A percentile compares a stretch with the other conserved stretches of the same genome.
Evolutionary conservation across 1,284 basidiomycete genomes (phyloP).

Genomic region (Coniferiporia weirii): DNA sequence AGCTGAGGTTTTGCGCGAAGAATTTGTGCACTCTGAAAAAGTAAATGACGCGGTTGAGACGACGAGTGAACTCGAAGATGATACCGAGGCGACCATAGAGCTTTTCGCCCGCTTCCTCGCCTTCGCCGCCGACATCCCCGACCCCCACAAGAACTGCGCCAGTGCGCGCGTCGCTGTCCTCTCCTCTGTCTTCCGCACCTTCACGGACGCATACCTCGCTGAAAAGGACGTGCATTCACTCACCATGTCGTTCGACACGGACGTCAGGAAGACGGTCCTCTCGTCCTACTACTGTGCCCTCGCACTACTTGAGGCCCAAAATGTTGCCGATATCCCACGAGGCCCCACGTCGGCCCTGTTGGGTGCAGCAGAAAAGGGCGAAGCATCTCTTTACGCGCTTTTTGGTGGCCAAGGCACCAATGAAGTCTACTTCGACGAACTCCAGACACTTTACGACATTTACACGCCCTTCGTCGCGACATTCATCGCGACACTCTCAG

Average conservation of each 20-base stretch:
- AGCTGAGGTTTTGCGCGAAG: conserved; percentile 83
- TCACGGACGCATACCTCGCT: conserved; percentile 73
- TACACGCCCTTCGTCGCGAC: conserved; percentile 83
- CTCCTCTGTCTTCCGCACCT: conserved; percentile 67
- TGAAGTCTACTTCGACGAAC: conserved; percentile 96
- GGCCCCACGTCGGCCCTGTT: conserved; percentile 74
- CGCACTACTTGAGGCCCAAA: conserved; percentile 61
- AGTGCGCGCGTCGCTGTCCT: conserved; percentile 65
- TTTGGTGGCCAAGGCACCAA: conserved; percentile 99
- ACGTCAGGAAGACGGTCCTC: conserved; percentile 73
- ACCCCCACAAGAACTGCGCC: conserved; percentile 46
- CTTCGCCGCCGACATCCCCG: conserved; percentile 61
- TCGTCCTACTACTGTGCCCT: conserved; percentile 79
- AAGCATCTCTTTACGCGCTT: conserved; percentile 85
- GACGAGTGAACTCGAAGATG: conserved; percentile 47
- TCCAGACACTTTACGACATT: conserved; percentile 86
- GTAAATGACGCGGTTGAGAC: conserved; percentile 49
- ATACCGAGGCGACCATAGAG: conserved; percentile 63
- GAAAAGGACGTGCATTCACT: conserved; percentile 79
- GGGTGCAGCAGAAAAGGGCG: conserved; percentile 58
- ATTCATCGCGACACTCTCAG: conserved; percentile 62
- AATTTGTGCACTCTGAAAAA: conserved; percentile 68
- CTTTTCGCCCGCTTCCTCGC: conserved; percentile 77
- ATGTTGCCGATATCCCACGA: conserved; percentile 55
- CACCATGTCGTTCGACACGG: conserved; percentile 69